Evolutionary conservation across 163 green algal species (phyloP), one percentile per base, ranked within the genome.

Genomic region (Trebouxia gelatinosa): DNA sequence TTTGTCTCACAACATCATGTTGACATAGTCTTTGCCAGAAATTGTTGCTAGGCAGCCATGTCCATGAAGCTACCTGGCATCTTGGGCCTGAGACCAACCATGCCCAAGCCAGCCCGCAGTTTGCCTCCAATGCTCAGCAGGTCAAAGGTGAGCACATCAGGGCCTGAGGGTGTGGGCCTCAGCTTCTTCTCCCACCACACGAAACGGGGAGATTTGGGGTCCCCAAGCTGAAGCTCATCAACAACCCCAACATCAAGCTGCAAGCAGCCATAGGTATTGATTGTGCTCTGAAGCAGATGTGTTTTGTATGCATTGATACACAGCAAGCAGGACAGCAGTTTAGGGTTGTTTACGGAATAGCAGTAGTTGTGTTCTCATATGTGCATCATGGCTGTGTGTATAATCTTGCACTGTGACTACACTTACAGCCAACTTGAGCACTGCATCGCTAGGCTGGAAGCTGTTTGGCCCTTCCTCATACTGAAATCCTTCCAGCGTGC

Each of bases 391-490:
- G 43, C 43, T 54, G 9, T 9, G 11, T 54, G 43, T 0, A 39
- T 67, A 1, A 32, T 51, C 21, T 54, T 54, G 43, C 9, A 43
- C 64, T 37, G 35, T 6, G 2, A 38, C 23, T 21, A 67, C 23
- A 29, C 70, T 67, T 65, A 98, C 94, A 48, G 95, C 93, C 9
- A 94, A 91, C 78, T 95, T 92, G 48, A 99, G 88, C 77, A 99
- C 94, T 59, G 87, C 68, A 81, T 98, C 93, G 79, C 91, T 95
- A 31, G 96, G 96, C 89, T 98, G 94, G 88, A 98, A 99, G 77
- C 89, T 96, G 90, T 98, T 99, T 59, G 96, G 96, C 17, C 96
- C 96, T 79, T 98, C 95, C 87, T 99, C 96, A 97, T 97, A 99
- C 9, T 96, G 70, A 76, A 94, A 97, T n/a, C 90, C 90, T 50